Evolutionary conservation across 2,329 filamentous ascomycete genomes (phyloP), one percentile per base, ranked within the genome.

Genomic region (Sclerotiophoma versabilis): DNA sequence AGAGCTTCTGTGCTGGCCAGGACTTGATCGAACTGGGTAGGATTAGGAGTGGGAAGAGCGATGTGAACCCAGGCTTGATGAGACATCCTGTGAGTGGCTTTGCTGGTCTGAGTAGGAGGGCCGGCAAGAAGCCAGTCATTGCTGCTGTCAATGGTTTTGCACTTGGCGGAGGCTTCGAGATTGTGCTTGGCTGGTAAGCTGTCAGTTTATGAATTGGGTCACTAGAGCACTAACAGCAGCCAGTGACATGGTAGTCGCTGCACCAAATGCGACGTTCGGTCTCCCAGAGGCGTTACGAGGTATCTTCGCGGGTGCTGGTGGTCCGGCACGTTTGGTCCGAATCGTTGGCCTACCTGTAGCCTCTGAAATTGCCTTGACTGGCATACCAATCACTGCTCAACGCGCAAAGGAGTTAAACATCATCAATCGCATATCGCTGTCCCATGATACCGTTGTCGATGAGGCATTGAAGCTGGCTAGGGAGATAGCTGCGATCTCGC

Each of bases 51-150:
- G 67, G 64, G 9, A 51, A 65, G 49, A 47, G 66, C 6, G 66
- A 70, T 30, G 45, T 59, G 46, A 64, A 59, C 29, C 63, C 68
- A 1, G 66, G 59, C 2, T 44, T 67, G 38, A 58, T 68, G 63
- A 65, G 68, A 38, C 79, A 80, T 57, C 81, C 81, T 1, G 49
- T 75, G 1, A 70, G 68, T 54, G 85, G 84, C 0, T 84, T 86
- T 64, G 80, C 76, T 30, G 85, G 83, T 0, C 66, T 88, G 12
- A 84, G 81, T 33, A 75, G 81, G 33, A 76, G 86, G 11, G 71
- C 71, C 11, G 85, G 86, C 0, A 86, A 84, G 75, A 86, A 86
- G 70, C 84, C 84, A 1, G 77, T 86, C 38, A 83, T 86, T 65
- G 83, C 82, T 8, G 84, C 84, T 2, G 82, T 85, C 3, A 86